Evolutionary conservation across 129 eudicot species (phyloP).

Genomic region (Pseudognaphalium luteoalbum): DNA sequence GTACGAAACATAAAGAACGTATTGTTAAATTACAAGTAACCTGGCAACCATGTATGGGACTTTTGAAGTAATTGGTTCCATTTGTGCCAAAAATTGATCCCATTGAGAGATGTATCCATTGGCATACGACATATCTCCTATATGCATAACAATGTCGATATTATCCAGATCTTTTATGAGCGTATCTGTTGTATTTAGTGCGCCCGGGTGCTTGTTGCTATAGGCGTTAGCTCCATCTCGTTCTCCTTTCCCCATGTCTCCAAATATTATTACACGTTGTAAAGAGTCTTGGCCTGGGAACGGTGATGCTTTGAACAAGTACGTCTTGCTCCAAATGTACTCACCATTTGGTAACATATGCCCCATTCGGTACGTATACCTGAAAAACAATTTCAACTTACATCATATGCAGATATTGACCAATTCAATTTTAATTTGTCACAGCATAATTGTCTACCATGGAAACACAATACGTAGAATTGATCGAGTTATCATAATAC

Average conservation of each 20-base stretch:
- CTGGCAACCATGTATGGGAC: constrained; percentile 83
- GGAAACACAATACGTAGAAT: no score
- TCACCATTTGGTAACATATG: constrained; percentile 52
- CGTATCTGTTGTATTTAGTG: constrained; percentile 66
- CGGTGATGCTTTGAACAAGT: constrained; percentile 73
- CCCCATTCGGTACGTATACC: constrained; percentile 69
- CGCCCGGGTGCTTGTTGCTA: constrained; percentile 71
- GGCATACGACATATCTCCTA: constrained; percentile 66
- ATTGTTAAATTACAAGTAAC: constrained; percentile 23
- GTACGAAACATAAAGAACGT: no score
- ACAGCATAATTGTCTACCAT: no score
- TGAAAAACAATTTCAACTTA: constrained; percentile 20
- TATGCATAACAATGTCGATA: constrained; percentile 67
- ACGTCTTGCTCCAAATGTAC: constrained; percentile 52
- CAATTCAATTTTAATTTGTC: no score
- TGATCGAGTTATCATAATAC: no score
- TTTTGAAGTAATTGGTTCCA: constrained; percentile 65
- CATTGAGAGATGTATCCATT: constrained; percentile 81
- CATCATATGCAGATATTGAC: background rate
- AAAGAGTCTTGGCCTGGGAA: constrained; percentile 78
- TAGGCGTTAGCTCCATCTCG: constrained; percentile 81
- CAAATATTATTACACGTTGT: constrained; percentile 68
- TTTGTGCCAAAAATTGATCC: constrained; percentile 78
- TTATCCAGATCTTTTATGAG: constrained; percentile 61
- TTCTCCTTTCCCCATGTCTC: constrained; percentile 91